Percentiles rank a stretch among this genome's conserved stretches.
Conservation (phyloP, 371 early-diverging fungal species). For the Amoeboradix gromovi region DNA sequence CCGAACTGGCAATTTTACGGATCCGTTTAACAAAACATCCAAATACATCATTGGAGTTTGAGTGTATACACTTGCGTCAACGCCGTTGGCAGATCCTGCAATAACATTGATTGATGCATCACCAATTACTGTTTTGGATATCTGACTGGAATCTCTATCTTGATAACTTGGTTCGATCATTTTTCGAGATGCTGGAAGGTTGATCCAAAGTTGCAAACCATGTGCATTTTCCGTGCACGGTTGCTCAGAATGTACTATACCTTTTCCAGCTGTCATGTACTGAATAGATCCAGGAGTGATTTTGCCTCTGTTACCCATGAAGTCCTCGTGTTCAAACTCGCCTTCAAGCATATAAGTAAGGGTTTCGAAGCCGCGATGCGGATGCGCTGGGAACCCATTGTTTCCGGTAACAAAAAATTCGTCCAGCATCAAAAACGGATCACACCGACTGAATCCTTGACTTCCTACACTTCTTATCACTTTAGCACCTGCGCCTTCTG, state of each 20-base stretch:
- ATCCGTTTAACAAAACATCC: constrained; percentile 25
- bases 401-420: constrained; percentile 24
- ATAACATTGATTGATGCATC: constrained; percentile 39
- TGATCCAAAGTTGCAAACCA: constrained; percentile 59
- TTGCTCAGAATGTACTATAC: constrained; percentile 49
- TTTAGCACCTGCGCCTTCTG: constrained; percentile 21
- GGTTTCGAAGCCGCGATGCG: constrained; percentile 36
- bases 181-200: constrained; percentile 45
- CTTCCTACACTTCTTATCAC: constrained; percentile 46
- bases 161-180: constrained; percentile 41
- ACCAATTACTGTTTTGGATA: constrained; percentile 20
- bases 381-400: constrained; percentile 16
- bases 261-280: constrained; percentile 44
- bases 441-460: constrained; percentile 27
- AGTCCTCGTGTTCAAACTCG: constrained; percentile 41
- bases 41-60: constrained; percentile 37
- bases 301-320: constrained; percentile 36
- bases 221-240: constrained; percentile 19
- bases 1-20: constrained; percentile 19
- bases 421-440: constrained; percentile 55
- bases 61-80: constrained; percentile 25
- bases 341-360: constrained; percentile 45
- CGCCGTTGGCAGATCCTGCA: constrained; percentile 34
- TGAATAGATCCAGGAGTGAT: constrained; percentile 41
- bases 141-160: constrained; percentile 26